A percentile compares a stretch with the other conserved stretches of the same genome.
Evolutionary conservation across 2,329 filamentous ascomycete species (phyloP).

Genomic region (Stagonosporopsis rhizophila): DNA sequence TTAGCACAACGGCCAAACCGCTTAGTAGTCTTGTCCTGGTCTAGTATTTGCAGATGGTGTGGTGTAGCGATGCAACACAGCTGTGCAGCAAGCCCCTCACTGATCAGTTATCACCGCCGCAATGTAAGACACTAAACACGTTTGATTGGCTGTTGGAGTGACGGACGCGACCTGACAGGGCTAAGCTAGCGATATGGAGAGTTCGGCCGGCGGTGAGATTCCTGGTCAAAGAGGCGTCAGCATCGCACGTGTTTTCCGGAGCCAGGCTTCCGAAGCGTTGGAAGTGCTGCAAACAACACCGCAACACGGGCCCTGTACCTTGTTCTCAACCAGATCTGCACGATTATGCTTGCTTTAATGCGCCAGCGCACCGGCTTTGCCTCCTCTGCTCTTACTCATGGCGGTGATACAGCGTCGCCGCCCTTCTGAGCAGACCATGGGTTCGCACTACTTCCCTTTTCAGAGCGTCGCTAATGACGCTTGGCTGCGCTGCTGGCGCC

Average conservation of each 20-base stretch:
- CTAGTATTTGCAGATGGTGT: conserved; percentile 1
- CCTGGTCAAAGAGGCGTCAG: conserved; percentile 15
- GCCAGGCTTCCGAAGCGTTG: not conserved
- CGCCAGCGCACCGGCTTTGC: not conserved
- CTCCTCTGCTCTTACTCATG: not conserved
- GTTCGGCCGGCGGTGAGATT: conserved; percentile 20
- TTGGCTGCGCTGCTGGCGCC: conserved; percentile 9
- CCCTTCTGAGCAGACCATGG: conserved; percentile 2
- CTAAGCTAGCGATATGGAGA: conserved; percentile 9
- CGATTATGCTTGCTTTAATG: not conserved
- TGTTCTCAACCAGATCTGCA: not conserved
- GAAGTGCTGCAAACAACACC: conserved; percentile 6
- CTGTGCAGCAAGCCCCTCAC: conserved; percentile 5
- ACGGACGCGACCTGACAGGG: conserved; percentile 5
- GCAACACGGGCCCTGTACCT: not conserved
- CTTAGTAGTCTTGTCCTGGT: not conserved
- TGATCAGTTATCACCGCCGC: conserved; percentile 12
- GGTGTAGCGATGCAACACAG: conserved; percentile 9
- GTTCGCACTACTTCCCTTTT: conserved; percentile 14
- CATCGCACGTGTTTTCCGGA: conserved; percentile 16
- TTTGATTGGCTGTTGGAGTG: conserved; percentile 3
- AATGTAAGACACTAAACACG: not conserved
- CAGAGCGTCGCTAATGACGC: conserved; percentile 10
- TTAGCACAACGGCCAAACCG: not conserved
- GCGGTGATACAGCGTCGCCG: conserved; percentile 1